Base-by-base conservation (phyloP, 192 early-diverging fungal species). In the Podila minutissima region DNA sequence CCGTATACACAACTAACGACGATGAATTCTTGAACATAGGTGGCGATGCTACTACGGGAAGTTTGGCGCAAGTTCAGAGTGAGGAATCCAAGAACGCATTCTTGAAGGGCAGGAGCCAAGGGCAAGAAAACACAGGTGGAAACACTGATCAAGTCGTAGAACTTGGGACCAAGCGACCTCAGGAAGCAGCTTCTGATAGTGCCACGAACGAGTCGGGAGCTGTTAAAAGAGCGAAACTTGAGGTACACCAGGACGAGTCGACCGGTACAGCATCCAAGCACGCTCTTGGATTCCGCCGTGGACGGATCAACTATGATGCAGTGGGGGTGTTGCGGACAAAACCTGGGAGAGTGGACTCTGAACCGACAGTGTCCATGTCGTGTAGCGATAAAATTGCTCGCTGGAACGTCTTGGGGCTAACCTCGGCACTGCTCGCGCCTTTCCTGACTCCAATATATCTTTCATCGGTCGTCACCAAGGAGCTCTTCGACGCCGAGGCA, bases 301-400 rank as follows among this genome's bases (percentile, higher is more conserved):
- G 94, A 4, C 84, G 94, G 6, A 69, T 86, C 37, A 86, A 88
- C 57, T 92, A 89, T 69, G 69, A 81, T 22, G 53, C 82, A 13
- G 66, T 91, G 0, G 93, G 93, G 1, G 85, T 88, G 7, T 61
- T 94, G 71, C 85, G 94, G 64, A 95, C 94, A 11, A 95, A 95
- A 73, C 94, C 94, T 26, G 89, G 89, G 12, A 82, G 94, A 22
- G 71, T 87, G 5, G 94, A 95, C 84, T 87, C 92, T 20, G 93
- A 95, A 29, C 88, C 89, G 46, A 91, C 90, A 15, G 24, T 87
- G 22, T 92, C 84, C 62, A 94, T 95, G 93, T 93, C 91, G 7
- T 94, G 93, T 74, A 95, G 94, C 74, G 97, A 98, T 85, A 98
- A 98, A 79, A 88, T 98, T 17, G 93, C 95, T 0, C 89, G 88